phyloP scores from a whole-genome alignment of 2,329 filamentous ascomycete genomes.

The Coniella vitis region DNA sequence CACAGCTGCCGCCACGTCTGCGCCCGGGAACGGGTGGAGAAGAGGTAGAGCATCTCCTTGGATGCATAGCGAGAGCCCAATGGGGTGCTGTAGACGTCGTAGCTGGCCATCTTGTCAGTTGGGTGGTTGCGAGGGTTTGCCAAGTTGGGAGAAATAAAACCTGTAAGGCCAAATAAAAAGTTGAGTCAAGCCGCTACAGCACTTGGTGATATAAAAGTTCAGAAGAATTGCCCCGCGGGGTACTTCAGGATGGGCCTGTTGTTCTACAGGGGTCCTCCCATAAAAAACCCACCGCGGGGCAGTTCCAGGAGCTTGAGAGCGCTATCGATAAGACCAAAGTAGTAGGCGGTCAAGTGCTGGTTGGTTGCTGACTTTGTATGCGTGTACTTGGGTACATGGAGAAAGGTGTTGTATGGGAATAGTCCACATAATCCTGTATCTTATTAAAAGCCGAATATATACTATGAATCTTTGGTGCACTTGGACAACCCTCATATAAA shows the following conservation, averaged over 20 bases:
- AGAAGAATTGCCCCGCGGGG: neutral
- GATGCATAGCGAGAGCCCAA: conserved; percentile 68
- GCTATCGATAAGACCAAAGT: neutral
- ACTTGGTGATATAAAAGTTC: neutral
- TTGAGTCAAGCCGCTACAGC: neutral
- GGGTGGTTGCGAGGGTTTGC: neutral
- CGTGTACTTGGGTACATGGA: neutral
- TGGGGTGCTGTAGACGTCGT: conserved; percentile 58
- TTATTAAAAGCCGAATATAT: no score
- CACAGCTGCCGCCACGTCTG: conserved; percentile 81
- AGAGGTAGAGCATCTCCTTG: conserved; percentile 70
- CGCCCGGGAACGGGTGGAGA: conserved; percentile 67
- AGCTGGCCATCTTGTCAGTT: conserved; percentile 2
- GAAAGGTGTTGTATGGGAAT: no score
- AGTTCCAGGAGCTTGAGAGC: neutral
- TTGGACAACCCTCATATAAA: no score
- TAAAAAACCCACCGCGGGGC: neutral
- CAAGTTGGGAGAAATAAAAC: neutral
- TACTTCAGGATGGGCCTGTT: no score
- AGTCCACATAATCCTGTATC: no score
- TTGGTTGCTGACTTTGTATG: neutral
- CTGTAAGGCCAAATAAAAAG: neutral
- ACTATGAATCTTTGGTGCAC: no score
- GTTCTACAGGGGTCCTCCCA: neutral
- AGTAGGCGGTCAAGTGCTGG: neutral